Evolutionary conservation across 2,329 filamentous ascomycete species (phyloP), one percentile per base, ranked within the genome.

Genomic region (Clonostachys sp.): DNA sequence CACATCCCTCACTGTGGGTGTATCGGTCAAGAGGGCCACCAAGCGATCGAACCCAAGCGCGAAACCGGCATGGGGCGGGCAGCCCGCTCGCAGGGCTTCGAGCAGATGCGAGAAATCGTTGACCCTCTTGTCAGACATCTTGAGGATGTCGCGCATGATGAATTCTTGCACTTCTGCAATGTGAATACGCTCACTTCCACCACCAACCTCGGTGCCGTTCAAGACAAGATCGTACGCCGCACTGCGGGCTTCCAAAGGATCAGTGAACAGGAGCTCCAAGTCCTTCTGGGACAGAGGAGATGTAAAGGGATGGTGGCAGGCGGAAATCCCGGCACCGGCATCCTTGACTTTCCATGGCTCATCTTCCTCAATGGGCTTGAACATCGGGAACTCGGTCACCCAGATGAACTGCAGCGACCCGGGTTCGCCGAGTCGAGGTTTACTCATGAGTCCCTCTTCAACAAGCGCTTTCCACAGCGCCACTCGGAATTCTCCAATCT

Each of bases 171-270:
- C 77, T 1, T 80, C 75, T 0, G 89, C 85, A 41, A 87, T 78
- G 67, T 99, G 94, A 48, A 97, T 96, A 77, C 94, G 89, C 13
- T 90, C 82, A 63, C 89, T 95, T 34, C 94, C 95, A 12, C 94
- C 94, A 24, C 94, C 94, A 2, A 99, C 79, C 66, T 99, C 94
- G 6, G 96, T 83, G 5, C 94, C 94, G 62, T 99, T 99, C 57
- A 97, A 81, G 0, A 99, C 92, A 13, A 99, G 82, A 58, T 99
- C 94, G 68, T 96, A 99, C 62, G 96, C 91, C 57, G 95, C 92
- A 5, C 87, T 95, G 55, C 78, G 81, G 2, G 83, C 90, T 42
- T 76, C 67, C 1, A 90, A 74, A 0, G 94, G 92, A 39, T 91
- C 76, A 0, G 76, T 83, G 36, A 83, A 73, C 2, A 97, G 80